Evolutionary conservation across 2,329 filamentous ascomycete genomes (phyloP).

Genomic region (Neofusicoccum kwambonambiense): DNA sequence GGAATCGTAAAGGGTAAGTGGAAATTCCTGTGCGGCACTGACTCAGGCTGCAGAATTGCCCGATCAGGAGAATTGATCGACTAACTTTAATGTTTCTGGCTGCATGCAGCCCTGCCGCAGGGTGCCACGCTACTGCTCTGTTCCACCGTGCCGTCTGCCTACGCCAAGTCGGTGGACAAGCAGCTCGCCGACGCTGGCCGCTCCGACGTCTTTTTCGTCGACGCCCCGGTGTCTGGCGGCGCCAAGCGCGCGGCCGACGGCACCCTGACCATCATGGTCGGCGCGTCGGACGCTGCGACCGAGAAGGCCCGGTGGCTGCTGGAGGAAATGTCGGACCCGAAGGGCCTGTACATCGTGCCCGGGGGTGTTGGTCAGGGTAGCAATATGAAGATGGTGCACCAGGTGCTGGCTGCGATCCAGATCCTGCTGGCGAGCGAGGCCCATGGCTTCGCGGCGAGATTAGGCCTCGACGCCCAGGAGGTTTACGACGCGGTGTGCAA

Average conservation of each 20-base stretch:
- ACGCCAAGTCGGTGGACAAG: conserved; percentile 60
- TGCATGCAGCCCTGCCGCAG: conserved; percentile 47
- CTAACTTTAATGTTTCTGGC: background rate
- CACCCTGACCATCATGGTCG: conserved; percentile 74
- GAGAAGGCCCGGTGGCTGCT: conserved; percentile 59
- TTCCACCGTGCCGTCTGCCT: conserved; percentile 68
- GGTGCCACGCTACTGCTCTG: conserved; percentile 64
- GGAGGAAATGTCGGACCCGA: conserved; percentile 59
- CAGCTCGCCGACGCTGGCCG: conserved; percentile 57
- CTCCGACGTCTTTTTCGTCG: conserved; percentile 65
- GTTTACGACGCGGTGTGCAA: conserved; percentile 50
- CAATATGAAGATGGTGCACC: conserved; percentile 59
- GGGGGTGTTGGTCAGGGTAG: conserved; percentile 55
- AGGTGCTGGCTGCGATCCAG: conserved; percentile 59
- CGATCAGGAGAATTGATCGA: conserved; percentile 26
- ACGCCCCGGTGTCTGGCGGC: conserved; percentile 72
- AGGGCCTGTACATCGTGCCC: conserved; percentile 58
- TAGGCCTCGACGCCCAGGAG: conserved; percentile 52
- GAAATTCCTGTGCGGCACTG: conserved; percentile 6
- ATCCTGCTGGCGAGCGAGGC: conserved; percentile 57
- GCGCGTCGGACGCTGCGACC: conserved; percentile 58
- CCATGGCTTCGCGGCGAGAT: conserved; percentile 55
- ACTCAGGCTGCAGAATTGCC: conserved; percentile 3
- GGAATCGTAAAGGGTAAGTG: conserved; percentile 47
- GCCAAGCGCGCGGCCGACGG: conserved; percentile 67